Evolutionary conservation across 805 yeast genomes (phyloP).

Genomic region (Candida ipomoeae): DNA sequence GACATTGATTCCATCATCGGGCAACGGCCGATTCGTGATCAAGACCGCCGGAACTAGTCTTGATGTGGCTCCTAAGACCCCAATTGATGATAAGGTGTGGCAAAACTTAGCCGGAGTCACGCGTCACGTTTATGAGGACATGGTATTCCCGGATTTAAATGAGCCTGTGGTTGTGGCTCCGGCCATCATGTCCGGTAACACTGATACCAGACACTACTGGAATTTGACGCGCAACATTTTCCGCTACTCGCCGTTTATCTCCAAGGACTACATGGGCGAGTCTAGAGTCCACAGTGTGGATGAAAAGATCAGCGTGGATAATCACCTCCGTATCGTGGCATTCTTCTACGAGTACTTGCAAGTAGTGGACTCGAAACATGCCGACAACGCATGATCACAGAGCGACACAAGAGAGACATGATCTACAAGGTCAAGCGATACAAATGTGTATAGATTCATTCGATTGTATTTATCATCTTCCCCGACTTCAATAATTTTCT

Average conservation of each 20-base stretch:
- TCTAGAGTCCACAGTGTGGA: constrained; percentile 33
- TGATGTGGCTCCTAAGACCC: constrained; percentile 55
- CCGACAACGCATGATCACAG: constrained; percentile 2
- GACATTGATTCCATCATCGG: constrained; percentile 20
- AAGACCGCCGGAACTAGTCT: constrained; percentile 19
- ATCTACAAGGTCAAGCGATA: too few relatives aligned
- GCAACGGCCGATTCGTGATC: constrained; percentile 42
- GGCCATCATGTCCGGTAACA: constrained; percentile 52
- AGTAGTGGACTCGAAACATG: constrained; percentile 11
- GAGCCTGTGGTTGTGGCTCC: constrained; percentile 42
- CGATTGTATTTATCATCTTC: neutral
- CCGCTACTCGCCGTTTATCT: constrained; percentile 38
- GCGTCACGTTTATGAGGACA: constrained; percentile 18
- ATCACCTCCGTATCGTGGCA: constrained; percentile 33
- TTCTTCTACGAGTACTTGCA: constrained; percentile 34
- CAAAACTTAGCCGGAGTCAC: constrained; percentile 16
- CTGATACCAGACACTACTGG: constrained; percentile 62
- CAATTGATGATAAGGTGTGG: constrained; percentile 23
- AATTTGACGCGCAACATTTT: constrained; percentile 49
- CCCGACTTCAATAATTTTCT: too few relatives aligned
- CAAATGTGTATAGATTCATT: too few relatives aligned
- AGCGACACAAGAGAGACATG: neutral
- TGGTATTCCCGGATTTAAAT: constrained; percentile 21
- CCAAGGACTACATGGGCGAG: constrained; percentile 14
- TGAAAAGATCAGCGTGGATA: constrained; percentile 28